Evolutionary conservation across 768 basidiomycete genomes (phyloP), one percentile per base, ranked within the genome.

Genomic region (Sarcomyxa edulis): DNA sequence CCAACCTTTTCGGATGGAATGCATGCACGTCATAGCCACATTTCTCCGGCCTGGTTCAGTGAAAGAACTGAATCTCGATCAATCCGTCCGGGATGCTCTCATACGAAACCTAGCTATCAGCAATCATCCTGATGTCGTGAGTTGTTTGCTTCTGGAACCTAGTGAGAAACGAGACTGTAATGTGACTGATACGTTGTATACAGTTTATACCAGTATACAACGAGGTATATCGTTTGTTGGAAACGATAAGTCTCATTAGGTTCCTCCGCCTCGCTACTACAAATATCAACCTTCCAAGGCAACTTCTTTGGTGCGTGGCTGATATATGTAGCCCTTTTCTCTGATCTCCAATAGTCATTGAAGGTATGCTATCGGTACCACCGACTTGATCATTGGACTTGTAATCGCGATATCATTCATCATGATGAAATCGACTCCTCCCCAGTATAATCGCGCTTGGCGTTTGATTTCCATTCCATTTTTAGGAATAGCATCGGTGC

Each of bases 81-180:
- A 47, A 6, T 41, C 34, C 19, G 35, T 56, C 15, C 56, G 62
- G 11, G 51, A 62, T 23, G 49, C 48, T 4, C 47, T 54, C 3
- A 50, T 66, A 25, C 44, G 47, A 12, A 49, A 56, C 30, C 46
- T 62, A 8, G 50, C 53, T 1, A 35, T 45, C 23, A 58, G 44
- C 39, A 62, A 54, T 5, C 64, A 68, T 47, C 66, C 66, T 4
- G 59, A 65, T 47, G 54, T 55, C 8, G 64, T 65, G 37, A 48
- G 55, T 40, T 19, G 15, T 11, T 4, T n/a, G 14, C 10, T 16
- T 26, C 31, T 37, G n/a, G 7, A 11, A 21, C 22, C 35, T 15
- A 26, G 11, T 26, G 20, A n/a, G 20, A 26, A 23, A 10, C 4
- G 9, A 18, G 18, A 8, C 8, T 5, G 8, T 18, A 29, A 3